These are phyloP conservation scores for Aureobasidium musti DNA, from an alignment of 2,329 filamentous ascomycete species.

Conservation along the genomic window DNA sequence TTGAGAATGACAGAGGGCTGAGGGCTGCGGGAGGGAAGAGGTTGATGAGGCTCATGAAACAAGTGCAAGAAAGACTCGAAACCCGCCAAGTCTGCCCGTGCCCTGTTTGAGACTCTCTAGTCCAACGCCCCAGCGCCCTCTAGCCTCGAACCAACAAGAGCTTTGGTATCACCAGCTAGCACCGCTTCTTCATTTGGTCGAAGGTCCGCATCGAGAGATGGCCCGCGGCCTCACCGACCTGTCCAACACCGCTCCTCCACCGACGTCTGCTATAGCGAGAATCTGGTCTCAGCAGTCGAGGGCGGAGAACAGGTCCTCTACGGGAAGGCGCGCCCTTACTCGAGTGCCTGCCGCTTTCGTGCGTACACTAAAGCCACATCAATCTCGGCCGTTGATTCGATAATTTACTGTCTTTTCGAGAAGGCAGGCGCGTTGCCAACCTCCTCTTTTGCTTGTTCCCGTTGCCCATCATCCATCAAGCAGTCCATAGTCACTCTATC, in stretches of 20 bases:
- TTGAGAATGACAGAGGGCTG: constrained; percentile 28
- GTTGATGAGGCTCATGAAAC: constrained; percentile 30
- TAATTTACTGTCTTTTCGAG: constrained; percentile 16
- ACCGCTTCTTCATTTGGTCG: neutral
- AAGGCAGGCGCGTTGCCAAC: constrained; percentile 5
- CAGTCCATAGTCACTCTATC: neutral
- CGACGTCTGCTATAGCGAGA: neutral
- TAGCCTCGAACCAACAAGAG: constrained; percentile 18
- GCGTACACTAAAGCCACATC: constrained; percentile 18
- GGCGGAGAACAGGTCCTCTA: neutral
- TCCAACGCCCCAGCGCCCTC: constrained; percentile 9
- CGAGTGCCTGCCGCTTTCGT: constrained; percentile 25
- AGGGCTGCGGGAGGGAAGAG: constrained; percentile 23
- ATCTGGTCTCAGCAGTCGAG: neutral
- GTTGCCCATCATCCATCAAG: neutral
- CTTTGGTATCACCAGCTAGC: neutral
- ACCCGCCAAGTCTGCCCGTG: constrained; percentile 26
- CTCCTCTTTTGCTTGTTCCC: neutral
- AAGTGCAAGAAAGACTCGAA: constrained; percentile 26
- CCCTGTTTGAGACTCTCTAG: constrained; percentile 27
- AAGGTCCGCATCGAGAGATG: constrained; percentile 3
- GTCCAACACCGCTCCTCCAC: neutral
- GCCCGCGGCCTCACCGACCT: constrained; percentile 15
- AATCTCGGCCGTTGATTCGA: constrained; percentile 29
- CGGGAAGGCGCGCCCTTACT: constrained; percentile 7